Conservation (phyloP, 2,329 filamentous ascomycete species). For the Akanthomyces dipterigenus region DNA sequence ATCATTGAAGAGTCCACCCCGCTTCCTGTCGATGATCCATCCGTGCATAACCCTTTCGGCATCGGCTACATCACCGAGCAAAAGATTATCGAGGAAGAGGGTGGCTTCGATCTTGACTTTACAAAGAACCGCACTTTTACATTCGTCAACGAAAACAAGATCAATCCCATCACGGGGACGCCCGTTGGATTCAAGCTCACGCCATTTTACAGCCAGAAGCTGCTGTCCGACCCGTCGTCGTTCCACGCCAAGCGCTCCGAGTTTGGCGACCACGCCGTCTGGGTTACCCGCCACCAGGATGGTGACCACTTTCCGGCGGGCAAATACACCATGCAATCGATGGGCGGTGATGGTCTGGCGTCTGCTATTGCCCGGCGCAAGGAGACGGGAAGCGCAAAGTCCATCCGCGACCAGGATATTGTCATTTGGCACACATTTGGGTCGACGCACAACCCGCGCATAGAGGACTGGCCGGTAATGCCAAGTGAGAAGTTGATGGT, state of each 20-base stretch:
- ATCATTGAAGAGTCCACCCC: constrained; percentile 30
- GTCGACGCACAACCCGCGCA: constrained; percentile 57
- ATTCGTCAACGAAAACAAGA: constrained; percentile 37
- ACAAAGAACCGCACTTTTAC: constrained; percentile 42
- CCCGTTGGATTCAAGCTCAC: constrained; percentile 41
- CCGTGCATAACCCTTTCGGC: constrained; percentile 45
- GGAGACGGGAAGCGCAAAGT: constrained; percentile 26
- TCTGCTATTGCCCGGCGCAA: constrained; percentile 22
- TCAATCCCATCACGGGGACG: constrained; percentile 36
- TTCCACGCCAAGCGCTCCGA: constrained; percentile 34
- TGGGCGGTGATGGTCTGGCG: constrained; percentile 30
- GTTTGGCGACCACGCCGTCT: constrained; percentile 37
- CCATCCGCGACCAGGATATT: constrained; percentile 41
- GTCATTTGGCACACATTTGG: constrained; percentile 54
- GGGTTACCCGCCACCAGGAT: constrained; percentile 38
- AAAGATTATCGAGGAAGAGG: constrained; percentile 34
- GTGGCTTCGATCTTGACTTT: constrained; percentile 43
- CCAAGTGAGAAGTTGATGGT: constrained; percentile 51
- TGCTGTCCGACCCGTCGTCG: constrained; percentile 33
- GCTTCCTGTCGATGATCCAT: constrained; percentile 36
- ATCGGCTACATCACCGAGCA: constrained; percentile 37
- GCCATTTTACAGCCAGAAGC: constrained; percentile 38
- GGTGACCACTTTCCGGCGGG: constrained; percentile 38
- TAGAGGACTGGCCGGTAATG: constrained; percentile 66
- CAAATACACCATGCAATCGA: constrained; percentile 41